Percentiles rank a stretch among this genome's conserved stretches.
Conservation (phyloP, 306 rosid species). For the Fagus sylvatica region DNA sequence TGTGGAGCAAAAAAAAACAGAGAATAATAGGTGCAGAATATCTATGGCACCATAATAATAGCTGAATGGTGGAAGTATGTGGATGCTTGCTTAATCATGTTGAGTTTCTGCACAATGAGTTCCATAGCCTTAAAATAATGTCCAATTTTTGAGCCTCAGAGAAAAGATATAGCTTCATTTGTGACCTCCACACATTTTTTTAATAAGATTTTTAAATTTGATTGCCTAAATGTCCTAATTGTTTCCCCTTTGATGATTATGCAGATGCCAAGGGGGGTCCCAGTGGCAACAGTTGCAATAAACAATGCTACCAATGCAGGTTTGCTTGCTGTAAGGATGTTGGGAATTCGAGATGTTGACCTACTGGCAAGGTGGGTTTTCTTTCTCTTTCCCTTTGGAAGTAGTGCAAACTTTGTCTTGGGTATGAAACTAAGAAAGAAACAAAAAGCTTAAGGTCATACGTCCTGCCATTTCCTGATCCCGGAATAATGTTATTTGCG, state of each 20-base stretch:
- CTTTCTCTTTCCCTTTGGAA: slow-evolving; percentile 2
- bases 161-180: too few species aligned
- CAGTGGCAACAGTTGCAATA: slow-evolving; percentile 86
- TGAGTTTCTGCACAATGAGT: too few species aligned
- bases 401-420: not conserved
- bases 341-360: slow-evolving; percentile 45
- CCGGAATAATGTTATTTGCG: slow-evolving; percentile 31
- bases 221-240: not conserved
- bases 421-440: not conserved
- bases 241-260: not conserved
- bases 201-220: not conserved
- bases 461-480: slow-evolving; percentile 8
- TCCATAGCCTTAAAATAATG: too few species aligned
- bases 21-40: too few species aligned
- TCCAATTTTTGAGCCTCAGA: too few species aligned
- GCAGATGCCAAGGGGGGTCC: slow-evolving; percentile 94
- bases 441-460: not conserved
- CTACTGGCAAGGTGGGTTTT: slow-evolving; percentile 52
- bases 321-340: slow-evolving; percentile 65
- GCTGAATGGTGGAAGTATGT: not conserved
- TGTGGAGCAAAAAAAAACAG: too few species aligned
- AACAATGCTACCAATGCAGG: slow-evolving; percentile 90
- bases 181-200: too few species aligned
- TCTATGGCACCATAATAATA: not conserved
- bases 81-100: too few species aligned